Conservation (phyloP, 139 green algal genomes). For the Pleodorina starrii region DNA sequence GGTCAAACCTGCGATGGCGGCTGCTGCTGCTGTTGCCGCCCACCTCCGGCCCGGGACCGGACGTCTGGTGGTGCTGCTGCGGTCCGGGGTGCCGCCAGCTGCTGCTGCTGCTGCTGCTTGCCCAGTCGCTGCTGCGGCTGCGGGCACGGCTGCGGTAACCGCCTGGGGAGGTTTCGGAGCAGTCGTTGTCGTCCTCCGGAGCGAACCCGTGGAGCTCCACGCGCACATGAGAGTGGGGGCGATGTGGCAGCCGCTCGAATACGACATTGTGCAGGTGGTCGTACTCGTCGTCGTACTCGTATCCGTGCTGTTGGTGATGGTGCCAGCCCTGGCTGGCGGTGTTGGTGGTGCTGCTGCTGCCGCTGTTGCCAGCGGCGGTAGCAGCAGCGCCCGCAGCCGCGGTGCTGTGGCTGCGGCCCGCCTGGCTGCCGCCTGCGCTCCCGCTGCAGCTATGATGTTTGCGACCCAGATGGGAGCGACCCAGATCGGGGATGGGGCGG, state of each 20-base stretch:
- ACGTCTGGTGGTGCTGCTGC: neutral
- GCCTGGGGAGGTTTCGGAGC: neutral
- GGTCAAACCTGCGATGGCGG: neutral
- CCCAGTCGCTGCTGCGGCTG: neutral
- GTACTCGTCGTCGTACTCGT: constrained; percentile 15
- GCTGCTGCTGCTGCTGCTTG: neutral
- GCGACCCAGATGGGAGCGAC: neutral
- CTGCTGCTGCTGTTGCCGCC: neutral
- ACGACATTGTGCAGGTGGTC: constrained; percentile 31
- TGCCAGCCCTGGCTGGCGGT: neutral
- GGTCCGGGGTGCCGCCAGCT: neutral
- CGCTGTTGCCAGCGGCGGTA: neutral
- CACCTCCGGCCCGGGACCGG: neutral
- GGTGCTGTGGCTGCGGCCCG: neutral
- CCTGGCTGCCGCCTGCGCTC: too few relatives aligned
- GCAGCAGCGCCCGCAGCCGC: neutral
- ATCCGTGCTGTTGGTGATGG: too few relatives aligned
- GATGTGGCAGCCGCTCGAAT: neutral
- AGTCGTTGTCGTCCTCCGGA: too few relatives aligned
- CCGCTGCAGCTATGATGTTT: neutral
- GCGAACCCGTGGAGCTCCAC: neutral
- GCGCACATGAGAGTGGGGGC: neutral
- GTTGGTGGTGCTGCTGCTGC: neutral
- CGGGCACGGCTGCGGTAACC: neutral
- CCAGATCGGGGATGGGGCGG: neutral